Base-by-base conservation (phyloP, 441 rosid genomes). In the Gossypium davidsonii region DNA sequence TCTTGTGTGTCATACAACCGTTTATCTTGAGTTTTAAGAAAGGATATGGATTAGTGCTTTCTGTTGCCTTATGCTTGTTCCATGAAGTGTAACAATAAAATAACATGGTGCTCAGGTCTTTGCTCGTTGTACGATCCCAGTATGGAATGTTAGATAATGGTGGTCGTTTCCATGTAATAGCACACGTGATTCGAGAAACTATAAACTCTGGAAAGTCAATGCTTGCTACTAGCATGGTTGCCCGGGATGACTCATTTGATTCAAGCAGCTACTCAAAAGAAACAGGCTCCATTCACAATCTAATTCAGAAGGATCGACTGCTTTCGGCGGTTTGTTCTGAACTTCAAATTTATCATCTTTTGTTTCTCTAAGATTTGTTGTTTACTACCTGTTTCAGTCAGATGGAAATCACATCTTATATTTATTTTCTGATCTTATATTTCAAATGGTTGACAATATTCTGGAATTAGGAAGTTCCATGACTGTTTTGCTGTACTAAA, bases 121-220 rank as follows among this genome's bases (percentile, higher is more conserved):
- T 96, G 84, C 95, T 96, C 77, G 81, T 85, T 46, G 84, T 96
- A 70, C 88, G 96, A 82, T 88, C 94, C 73, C 87, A 87, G 78
- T 96, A 85, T 82, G 97, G 96, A 74, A 80, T 70, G 79, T 81
- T 92, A 76, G 97, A 96, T 79, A 96, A 90, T 31, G 99, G 99
- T 77, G 92, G 94, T 80, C 94, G 99, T 74, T 89, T 90, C 76
- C 97, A 96, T 90, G 92, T 96, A 48, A 85, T 96, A 73, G 88
- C 99, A 0, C 98, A 90, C 71, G 83, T 96, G 84, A 90, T 96
- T 78, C 92, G 96, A 73, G 98, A 96, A 82, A 91, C 96, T 52
- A 89, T 96, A 70, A 89, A 74, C 79, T 88, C 88, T 73, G 98
- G 99, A 73, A 96, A 96, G 81, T 85, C 90, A 62, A 83, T 93